Base-by-base conservation (phyloP, 2,329 filamentous ascomycete genomes). In the Arthrinium phaeospermum region DNA sequence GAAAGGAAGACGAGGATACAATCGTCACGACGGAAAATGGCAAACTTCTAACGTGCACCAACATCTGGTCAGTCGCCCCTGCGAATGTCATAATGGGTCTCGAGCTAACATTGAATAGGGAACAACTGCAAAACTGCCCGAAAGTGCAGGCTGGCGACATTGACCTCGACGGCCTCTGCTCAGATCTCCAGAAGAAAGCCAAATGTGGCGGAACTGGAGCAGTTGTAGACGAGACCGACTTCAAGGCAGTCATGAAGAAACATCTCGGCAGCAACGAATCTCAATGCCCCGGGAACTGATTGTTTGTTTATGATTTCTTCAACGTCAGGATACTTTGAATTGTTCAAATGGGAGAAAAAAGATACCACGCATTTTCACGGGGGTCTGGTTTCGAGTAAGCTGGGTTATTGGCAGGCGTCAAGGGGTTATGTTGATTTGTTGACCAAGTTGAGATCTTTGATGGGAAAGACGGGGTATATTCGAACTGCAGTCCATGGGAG, bases 201-300 rank as follows among this genome's bases (percentile, higher is more conserved):
- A 96, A 96, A 80, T 99, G 96, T 82, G 97, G 95, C 0, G 94
- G 97, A 76, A 92, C 89, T 24, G 96, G 96, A 22, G 94, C 97
- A 16, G 94, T 98, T 24, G 93, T 99, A 34, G 92, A 95, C 74
- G 92, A 97, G 83, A 90, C 91, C 71, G 95, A 98, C 78, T 97
- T 98, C 77, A 93, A 98, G 79, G 90, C 87, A 53, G 93, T 95
- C 70, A 87, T 96, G 83, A 88, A 86, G 74, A 91, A 91, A 80
- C 91, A 91, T 75, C 86, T 91, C 76, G 86, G 88, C 78, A 82
- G 83, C 74, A 81, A 37, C 19, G 53, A 84, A 30, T 37, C 79
- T 30, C 44, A 46, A 47, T 68, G 67, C 22, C 41, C 81, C 7
- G 77, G 80, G 13, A 79, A 30, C 24, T 68, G 45, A 68, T 68